phyloP scores from a whole-genome alignment of 495 filamentous ascomycete species.

The Glarea lozoyensis region DNA sequence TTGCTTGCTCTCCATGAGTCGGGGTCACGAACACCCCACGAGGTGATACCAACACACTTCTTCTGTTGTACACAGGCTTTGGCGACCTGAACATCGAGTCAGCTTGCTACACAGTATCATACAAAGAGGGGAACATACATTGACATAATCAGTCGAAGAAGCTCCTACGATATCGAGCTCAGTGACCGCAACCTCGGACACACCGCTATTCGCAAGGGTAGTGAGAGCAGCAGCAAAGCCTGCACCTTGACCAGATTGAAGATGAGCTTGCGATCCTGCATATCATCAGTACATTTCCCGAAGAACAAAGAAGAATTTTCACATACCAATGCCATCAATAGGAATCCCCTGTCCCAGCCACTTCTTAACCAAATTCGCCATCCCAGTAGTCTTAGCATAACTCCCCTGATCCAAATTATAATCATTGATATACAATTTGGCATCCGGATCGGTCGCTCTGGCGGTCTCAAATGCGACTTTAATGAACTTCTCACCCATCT shows the following conservation, averaged over 20 bases:
- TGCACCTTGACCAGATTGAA: constrained; percentile 31
- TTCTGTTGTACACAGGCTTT: constrained; percentile 19
- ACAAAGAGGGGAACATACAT: not conserved
- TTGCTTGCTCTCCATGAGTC: constrained; percentile 4
- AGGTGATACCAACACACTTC: constrained; percentile 8
- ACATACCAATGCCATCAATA: constrained; percentile 58
- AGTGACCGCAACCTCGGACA: constrained; percentile 34
- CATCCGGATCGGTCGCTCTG: constrained; percentile 44
- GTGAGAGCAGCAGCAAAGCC: constrained; percentile 36
- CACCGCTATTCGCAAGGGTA: constrained; percentile 29
- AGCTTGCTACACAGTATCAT: too few species aligned
- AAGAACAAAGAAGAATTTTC: not conserved
- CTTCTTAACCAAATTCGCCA: constrained; percentile 55
- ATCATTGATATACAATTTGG: constrained; percentile 61
- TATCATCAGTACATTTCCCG: not conserved
- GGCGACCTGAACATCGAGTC: not conserved
- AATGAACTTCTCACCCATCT: constrained; percentile 31
- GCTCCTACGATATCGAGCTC: constrained; percentile 19
- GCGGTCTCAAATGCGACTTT: constrained; percentile 30
- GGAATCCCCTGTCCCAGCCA: constrained; percentile 57
- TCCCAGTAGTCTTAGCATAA: constrained; percentile 49
- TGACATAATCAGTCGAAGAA: not conserved
- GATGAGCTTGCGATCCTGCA: not conserved
- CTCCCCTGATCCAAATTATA: constrained; percentile 35
- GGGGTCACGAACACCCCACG: constrained; percentile 5